A percentile compares a stretch with the other conserved stretches of the same genome.
These are phyloP conservation scores for Scheffersomyces titani DNA, from an alignment of 1,139 yeast genomes.

Conservation along the genomic window DNA sequence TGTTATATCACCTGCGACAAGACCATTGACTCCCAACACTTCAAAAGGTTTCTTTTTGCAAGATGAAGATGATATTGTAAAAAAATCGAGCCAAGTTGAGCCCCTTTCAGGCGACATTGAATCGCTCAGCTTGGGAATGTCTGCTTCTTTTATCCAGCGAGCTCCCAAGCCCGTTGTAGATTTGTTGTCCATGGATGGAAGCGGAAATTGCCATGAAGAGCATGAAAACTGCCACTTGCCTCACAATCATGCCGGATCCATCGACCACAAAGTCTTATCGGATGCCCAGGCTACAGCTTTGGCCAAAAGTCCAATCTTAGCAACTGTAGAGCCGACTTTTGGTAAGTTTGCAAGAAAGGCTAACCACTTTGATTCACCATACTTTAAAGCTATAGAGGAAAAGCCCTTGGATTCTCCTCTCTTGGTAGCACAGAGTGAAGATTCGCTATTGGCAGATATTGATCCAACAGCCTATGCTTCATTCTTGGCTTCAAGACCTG, in stretches of 20 bases:
- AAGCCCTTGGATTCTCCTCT: constrained; percentile 39
- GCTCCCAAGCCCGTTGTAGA: constrained; percentile 43
- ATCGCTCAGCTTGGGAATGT: constrained; percentile 44
- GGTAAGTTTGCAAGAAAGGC: constrained; percentile 53
- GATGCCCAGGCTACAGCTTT: constrained; percentile 54
- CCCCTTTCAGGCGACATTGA: constrained; percentile 26
- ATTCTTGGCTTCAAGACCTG: constrained; percentile 85
- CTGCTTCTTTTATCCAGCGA: constrained; percentile 44
- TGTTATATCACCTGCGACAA: not conserved
- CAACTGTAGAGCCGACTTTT: constrained; percentile 57
- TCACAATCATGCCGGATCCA: constrained; percentile 41
- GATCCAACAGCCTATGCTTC: constrained; percentile 74
- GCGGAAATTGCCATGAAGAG: constrained; percentile 20
- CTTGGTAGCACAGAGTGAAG: constrained; percentile 45
- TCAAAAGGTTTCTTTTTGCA: constrained; percentile 14
- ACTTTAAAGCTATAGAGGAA: constrained; percentile 15
- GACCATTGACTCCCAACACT: not conserved
- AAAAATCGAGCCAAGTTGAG: constrained; percentile 5
- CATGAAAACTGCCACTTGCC: constrained; percentile 38
- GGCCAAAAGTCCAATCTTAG: constrained; percentile 54
- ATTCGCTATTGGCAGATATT: constrained; percentile 43
- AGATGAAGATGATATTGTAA: constrained; percentile 16
- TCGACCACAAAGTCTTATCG: constrained; percentile 40
- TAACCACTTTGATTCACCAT: constrained; percentile 23
- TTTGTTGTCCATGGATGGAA: constrained; percentile 22